These are phyloP conservation scores for Tolypocladium sp. DNA, from an alignment of 2,329 filamentous ascomycete genomes.

Conservation along the genomic window DNA sequence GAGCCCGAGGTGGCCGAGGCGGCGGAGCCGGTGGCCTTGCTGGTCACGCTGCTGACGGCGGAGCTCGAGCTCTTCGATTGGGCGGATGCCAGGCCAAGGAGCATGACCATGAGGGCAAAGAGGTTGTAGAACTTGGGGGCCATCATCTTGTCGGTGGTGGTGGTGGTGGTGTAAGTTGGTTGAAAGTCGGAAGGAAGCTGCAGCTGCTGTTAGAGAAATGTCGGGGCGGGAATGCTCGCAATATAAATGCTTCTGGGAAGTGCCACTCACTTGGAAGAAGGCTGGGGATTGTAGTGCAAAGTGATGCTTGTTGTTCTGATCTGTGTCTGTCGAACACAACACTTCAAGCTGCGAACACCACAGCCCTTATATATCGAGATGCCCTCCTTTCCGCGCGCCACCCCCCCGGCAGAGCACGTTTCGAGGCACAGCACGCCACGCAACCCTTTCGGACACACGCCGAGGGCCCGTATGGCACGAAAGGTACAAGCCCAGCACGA, in stretches of 20 bases:
- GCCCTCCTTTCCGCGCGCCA: background rate
- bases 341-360: background rate
- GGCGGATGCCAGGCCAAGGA: background rate
- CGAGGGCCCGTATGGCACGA: background rate
- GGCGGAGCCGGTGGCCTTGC: background rate
- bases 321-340: background rate
- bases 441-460: background rate
- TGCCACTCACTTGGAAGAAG: background rate
- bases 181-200: background rate
- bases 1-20: background rate
- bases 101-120: background rate
- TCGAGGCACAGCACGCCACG: background rate
- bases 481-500: background rate
- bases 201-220: background rate
- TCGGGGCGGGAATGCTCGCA: background rate
- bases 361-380: background rate
- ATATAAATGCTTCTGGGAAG: background rate
- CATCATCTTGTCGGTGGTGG: background rate
- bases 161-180: background rate
- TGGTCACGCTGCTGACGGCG: background rate
- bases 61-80: background rate
- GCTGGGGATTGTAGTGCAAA: background rate
- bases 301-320: background rate
- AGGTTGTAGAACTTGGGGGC: conserved; percentile 1
- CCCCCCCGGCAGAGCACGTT: background rate